Percentiles rank a stretch among this genome's conserved stretches.
These are phyloP conservation scores for Rhynchospora tenuis DNA, from an alignment of 176 grass and related monocot species.

Conservation along the genomic window DNA sequence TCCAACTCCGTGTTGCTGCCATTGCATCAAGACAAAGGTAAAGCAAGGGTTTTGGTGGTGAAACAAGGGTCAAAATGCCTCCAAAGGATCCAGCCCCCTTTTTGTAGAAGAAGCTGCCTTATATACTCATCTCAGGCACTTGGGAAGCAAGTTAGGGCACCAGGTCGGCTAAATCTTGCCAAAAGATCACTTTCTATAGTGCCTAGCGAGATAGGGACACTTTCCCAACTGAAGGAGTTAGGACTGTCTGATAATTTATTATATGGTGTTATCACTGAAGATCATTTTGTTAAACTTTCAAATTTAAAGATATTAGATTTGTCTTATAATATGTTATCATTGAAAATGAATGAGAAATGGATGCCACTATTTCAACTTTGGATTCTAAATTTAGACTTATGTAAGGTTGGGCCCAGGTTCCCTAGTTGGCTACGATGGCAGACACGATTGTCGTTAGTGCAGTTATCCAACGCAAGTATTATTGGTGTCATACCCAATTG, in stretches of 20 bases:
- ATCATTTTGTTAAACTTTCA: conserved; percentile 22
- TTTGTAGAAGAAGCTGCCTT: too few species aligned
- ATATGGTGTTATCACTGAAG: conserved; percentile 25
- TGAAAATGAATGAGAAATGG: not conserved
- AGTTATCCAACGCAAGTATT: not conserved
- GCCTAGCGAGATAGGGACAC: not conserved
- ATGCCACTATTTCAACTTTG: conserved; percentile 1
- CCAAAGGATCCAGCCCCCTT: too few species aligned
- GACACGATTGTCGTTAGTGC: too few species aligned
- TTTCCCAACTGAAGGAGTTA: not conserved
- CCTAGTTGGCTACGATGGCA: not conserved
- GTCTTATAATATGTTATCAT: not conserved
- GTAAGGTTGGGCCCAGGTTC: not conserved
- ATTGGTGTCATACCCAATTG: not conserved
- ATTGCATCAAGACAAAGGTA: too few species aligned
- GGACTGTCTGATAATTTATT: conserved; percentile 6
- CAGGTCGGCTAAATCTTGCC: too few species aligned
- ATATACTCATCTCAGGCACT: too few species aligned
- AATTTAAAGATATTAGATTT: not conserved
- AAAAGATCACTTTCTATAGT: too few species aligned
- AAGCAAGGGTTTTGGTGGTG: too few species aligned
- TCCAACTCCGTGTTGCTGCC: too few species aligned
- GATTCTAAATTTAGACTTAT: not conserved
- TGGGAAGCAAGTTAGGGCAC: too few species aligned
- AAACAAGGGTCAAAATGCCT: too few species aligned